Evolutionary conservation across 805 yeast genomes (phyloP).

Genomic region (Kluyveromyces lactis): DNA sequence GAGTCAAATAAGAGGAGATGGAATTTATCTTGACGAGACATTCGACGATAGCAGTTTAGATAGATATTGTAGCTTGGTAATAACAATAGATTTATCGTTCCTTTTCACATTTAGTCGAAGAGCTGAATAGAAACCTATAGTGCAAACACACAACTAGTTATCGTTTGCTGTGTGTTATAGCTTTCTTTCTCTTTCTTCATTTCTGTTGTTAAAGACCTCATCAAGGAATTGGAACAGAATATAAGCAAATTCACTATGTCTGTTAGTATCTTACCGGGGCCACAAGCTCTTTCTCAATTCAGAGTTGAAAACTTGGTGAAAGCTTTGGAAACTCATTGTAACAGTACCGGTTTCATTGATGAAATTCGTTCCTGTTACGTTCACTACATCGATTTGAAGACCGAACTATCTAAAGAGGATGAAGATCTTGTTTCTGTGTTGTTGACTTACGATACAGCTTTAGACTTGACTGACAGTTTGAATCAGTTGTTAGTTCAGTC

Average conservation of each 20-base stretch:
- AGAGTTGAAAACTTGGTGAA: conserved; percentile 66
- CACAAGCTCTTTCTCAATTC: conserved; percentile 80
- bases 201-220: no score
- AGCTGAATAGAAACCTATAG: no score
- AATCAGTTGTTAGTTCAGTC: conserved; percentile 20
- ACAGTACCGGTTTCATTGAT: conserved; percentile 52
- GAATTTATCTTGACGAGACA: no score
- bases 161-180: no score
- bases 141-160: no score
- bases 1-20: no score
- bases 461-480: conserved; percentile 42
- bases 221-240: no score
- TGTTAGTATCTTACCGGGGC: conserved; percentile 67
- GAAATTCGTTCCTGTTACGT: conserved; percentile 67
- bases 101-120: no score
- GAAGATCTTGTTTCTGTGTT: conserved; percentile 46
- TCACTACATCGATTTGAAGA: conserved; percentile 63
- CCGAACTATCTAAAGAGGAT: conserved; percentile 34
- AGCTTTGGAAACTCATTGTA: conserved; percentile 65
- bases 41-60: no score
- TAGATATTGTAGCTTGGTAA: no score
- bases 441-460: conserved; percentile 64
- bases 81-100: no score
- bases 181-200: no score
- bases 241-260: conserved; percentile 22